A percentile compares a stretch with the other conserved stretches of the same genome.
These are phyloP conservation scores for Heliamphora pulchella DNA, from an alignment of 179 eudicot genomes.

Conservation along the genomic window DNA sequence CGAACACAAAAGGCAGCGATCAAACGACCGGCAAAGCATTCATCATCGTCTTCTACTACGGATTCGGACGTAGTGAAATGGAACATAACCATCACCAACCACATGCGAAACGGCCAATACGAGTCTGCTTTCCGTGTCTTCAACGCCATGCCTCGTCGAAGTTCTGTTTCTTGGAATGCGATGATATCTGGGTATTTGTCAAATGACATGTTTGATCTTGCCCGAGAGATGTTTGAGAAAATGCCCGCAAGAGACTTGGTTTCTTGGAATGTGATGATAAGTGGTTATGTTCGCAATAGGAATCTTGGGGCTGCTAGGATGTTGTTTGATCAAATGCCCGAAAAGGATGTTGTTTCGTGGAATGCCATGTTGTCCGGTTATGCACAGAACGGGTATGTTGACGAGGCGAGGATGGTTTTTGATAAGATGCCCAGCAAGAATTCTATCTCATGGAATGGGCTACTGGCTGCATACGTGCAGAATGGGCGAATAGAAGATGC, in stretches of 20 bases:
- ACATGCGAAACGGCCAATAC: conserved; percentile 60
- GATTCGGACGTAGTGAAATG: conserved; percentile 40
- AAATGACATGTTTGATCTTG: conserved; percentile 35
- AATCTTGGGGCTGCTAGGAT: conserved; percentile 37
- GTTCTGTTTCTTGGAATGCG: conserved; percentile 48
- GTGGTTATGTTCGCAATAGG: conserved; percentile 38
- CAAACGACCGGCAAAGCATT: background rate
- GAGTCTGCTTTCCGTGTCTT: conserved; percentile 45
- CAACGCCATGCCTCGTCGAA: conserved; percentile 41
- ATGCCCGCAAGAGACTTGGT: conserved; percentile 50
- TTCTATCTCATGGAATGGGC: conserved; percentile 66
- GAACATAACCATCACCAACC: conserved; percentile 49
- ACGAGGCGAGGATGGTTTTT: conserved; percentile 56
- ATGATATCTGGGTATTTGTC: conserved; percentile 51
- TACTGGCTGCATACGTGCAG: conserved; percentile 60
- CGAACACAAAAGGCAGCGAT: background rate
- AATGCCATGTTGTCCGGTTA: conserved; percentile 66
- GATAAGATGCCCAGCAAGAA: conserved; percentile 59
- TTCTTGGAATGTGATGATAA: conserved; percentile 56
- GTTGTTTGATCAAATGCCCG: conserved; percentile 51
- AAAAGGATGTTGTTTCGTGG: conserved; percentile 65
- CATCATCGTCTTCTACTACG: conserved; percentile 10
- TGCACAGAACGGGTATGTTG: conserved; percentile 52
- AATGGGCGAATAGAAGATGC: conserved; percentile 55
- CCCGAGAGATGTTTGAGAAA: conserved; percentile 39